These are phyloP conservation scores for Venturia aucupariae DNA, from an alignment of 2,329 filamentous ascomycete species.

Conservation along the genomic window DNA sequence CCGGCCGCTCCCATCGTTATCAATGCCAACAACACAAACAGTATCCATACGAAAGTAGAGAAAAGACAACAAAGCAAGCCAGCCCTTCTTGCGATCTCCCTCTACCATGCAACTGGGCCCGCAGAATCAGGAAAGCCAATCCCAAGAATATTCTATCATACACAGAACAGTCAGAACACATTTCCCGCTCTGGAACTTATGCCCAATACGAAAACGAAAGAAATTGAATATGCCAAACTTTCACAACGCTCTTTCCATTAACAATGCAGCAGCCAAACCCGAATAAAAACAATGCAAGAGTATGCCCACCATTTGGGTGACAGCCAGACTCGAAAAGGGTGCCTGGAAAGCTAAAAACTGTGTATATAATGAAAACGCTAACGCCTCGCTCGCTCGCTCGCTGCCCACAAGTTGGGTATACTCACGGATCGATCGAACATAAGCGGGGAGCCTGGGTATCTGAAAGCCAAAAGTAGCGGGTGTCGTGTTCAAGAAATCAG, in stretches of 20 bases:
- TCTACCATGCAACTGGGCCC: not conserved
- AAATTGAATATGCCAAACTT: not conserved
- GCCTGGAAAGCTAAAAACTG: not conserved
- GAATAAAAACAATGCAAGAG: not conserved
- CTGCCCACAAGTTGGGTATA: not conserved
- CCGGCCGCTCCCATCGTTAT: not conserved
- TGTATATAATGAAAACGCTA: not conserved
- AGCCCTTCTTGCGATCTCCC: not conserved
- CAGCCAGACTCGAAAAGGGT: not conserved
- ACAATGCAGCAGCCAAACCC: not conserved
- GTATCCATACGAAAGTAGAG: not conserved
- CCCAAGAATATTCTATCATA: constrained; percentile 7
- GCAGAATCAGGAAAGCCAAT: not conserved
- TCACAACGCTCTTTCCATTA: not conserved
- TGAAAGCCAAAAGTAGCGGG: not conserved
- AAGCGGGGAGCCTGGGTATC: constrained; percentile 3
- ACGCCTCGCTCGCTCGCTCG: constrained; percentile 3
- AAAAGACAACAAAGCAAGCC: not conserved
- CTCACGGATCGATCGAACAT: not conserved
- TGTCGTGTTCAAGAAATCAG: not conserved
- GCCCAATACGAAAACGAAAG: not conserved
- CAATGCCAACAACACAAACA: not conserved
- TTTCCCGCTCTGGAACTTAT: constrained; percentile 3
- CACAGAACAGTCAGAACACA: constrained; percentile 7
- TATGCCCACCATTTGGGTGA: not conserved